These are phyloP conservation scores for Tulasnella sp. DNA, from an alignment of 768 basidiomycete species.

Conservation along the genomic window DNA sequence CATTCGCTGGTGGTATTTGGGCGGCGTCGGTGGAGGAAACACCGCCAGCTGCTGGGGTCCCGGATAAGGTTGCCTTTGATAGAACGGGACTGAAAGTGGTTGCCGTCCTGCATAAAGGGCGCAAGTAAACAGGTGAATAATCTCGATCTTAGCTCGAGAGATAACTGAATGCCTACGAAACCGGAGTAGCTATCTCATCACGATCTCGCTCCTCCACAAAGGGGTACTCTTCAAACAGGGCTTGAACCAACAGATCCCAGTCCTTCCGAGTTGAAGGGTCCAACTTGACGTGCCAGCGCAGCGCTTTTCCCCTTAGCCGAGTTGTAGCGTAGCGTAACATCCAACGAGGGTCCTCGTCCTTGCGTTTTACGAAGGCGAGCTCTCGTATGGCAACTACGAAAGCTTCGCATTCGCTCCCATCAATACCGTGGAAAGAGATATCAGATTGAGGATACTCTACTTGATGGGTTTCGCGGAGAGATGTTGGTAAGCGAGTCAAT, in stretches of 20 bases:
- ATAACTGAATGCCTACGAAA: background rate
- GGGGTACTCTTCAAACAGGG: background rate
- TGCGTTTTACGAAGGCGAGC: background rate
- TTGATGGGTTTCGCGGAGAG: too few relatives aligned
- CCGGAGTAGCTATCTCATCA: background rate
- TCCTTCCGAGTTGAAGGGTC: background rate
- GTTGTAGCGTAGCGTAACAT: background rate
- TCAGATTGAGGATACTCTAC: background rate
- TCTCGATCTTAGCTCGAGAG: background rate
- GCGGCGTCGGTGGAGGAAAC: too few relatives aligned
- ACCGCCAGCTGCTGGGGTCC: too few relatives aligned
- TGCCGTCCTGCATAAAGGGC: background rate
- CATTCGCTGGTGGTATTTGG: background rate
- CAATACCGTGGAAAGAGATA: background rate
- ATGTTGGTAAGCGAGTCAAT: too few relatives aligned
- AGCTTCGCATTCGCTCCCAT: background rate
- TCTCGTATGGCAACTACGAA: background rate
- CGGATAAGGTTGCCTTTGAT: background rate
- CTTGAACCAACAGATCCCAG: background rate
- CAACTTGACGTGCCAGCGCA: background rate
- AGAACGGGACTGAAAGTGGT: background rate
- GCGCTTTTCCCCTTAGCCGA: background rate
- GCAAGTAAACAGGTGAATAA: background rate
- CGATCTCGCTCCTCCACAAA: background rate
- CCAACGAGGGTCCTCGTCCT: background rate